Evolutionary conservation across 805 yeast genomes (phyloP).

Genomic region (Candida nemodendra): DNA sequence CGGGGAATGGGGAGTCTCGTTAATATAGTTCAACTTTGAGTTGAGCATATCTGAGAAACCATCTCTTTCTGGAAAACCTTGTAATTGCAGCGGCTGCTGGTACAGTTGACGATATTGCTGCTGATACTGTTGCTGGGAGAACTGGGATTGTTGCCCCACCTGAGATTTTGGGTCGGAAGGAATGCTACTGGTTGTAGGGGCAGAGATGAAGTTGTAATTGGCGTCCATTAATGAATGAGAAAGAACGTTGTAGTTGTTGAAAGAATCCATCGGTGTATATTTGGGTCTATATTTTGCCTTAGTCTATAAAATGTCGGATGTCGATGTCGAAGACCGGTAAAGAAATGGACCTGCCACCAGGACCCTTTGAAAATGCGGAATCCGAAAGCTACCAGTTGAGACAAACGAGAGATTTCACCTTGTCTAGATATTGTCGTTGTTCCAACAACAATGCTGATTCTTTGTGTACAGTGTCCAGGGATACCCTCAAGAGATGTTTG

Average conservation of each 20-base stretch:
- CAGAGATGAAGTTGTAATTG: not conserved
- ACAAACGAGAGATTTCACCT: no score
- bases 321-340: no score
- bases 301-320: not conserved
- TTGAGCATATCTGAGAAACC: constrained; percentile 20
- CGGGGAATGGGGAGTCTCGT: constrained; percentile 25
- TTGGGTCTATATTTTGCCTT: not conserved
- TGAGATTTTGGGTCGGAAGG: no score
- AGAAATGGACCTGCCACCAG: no score
- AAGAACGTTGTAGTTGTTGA: constrained; percentile 11
- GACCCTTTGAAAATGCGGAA: no score
- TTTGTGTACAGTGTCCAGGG: no score
- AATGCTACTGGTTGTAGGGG: not conserved
- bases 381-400: no score
- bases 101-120: constrained; percentile 1
- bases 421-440: no score
- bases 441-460: no score
- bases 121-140: constrained; percentile 5
- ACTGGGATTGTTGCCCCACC: not conserved
- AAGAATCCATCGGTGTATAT: constrained; percentile 12
- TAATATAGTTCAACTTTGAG: constrained; percentile 16
- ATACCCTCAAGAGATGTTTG: no score
- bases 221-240: constrained; percentile 2
- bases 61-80: constrained; percentile 15
- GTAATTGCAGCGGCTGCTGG: constrained; percentile 11